phyloP scores from a whole-genome alignment of 805 yeast genomes.

The Wickerhamiella spandovensis region DNA sequence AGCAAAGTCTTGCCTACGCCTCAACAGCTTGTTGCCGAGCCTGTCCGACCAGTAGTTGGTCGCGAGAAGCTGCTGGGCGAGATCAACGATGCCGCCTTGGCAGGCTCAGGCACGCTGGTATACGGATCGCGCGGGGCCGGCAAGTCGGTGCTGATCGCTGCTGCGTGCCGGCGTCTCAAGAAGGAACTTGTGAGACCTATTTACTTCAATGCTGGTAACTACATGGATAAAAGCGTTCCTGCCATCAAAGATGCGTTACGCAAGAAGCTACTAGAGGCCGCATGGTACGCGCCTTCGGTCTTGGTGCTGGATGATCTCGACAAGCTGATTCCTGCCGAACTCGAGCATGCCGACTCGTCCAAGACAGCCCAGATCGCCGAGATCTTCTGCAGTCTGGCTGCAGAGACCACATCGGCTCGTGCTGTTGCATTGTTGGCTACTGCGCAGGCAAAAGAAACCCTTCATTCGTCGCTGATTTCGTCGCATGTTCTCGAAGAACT shows the following conservation, averaged over 20 bases:
- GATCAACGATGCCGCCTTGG: slow-evolving; percentile 29
- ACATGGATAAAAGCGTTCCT: slow-evolving; percentile 41
- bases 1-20: slow-evolving; percentile 9
- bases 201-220: slow-evolving; percentile 39
- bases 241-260: slow-evolving; percentile 33
- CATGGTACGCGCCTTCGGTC: slow-evolving; percentile 70
- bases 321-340: slow-evolving; percentile 52
- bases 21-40: not conserved
- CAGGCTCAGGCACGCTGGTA: slow-evolving; percentile 45
- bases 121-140: slow-evolving; percentile 78
- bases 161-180: slow-evolving; percentile 29
- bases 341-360: slow-evolving; percentile 44
- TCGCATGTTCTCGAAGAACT: slow-evolving; percentile 60
- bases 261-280: slow-evolving; percentile 37
- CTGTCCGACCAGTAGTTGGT: slow-evolving; percentile 36
- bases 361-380: slow-evolving; percentile 55
- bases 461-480: slow-evolving; percentile 48
- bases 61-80: slow-evolving; percentile 33
- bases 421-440: slow-evolving; percentile 49
- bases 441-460: slow-evolving; percentile 46
- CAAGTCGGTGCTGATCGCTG: slow-evolving; percentile 43
- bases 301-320: slow-evolving; percentile 71
- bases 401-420: slow-evolving; percentile 27
- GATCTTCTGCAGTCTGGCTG: slow-evolving; percentile 36
- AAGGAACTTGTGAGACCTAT: slow-evolving; percentile 33